Evolutionary conservation across 129 eudicot genomes (phyloP).

Genomic region (Chrysanthemum makinoi): DNA sequence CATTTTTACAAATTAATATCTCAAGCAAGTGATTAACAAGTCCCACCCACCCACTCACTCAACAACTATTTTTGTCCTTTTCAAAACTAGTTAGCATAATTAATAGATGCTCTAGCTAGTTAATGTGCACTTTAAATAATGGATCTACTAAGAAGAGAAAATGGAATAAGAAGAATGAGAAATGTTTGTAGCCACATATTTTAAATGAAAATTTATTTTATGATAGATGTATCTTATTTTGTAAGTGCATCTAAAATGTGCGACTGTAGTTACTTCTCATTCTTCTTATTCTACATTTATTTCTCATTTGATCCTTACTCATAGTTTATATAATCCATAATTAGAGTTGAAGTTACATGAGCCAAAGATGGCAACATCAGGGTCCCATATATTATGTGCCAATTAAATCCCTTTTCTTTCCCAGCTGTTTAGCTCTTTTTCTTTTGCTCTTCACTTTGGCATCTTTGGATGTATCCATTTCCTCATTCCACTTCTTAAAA

Average conservation of each 20-base stretch:
- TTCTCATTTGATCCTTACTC: too few relatives aligned
- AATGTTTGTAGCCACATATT: too few relatives aligned
- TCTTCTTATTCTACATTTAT: too few relatives aligned
- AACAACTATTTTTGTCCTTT: neutral
- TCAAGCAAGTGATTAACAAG: neutral
- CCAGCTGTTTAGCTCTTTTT: constrained; percentile 27
- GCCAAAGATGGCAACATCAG: constrained; percentile 27
- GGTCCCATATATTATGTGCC: constrained; percentile 19
- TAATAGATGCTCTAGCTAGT: constrained; percentile 14
- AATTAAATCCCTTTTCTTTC: constrained; percentile 17
- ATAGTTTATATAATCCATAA: too few relatives aligned
- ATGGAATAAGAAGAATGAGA: too few relatives aligned
- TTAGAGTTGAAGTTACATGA: neutral
- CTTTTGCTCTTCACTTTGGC: constrained; percentile 9
- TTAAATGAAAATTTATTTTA: too few relatives aligned
- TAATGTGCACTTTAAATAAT: too few relatives aligned
- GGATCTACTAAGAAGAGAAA: too few relatives aligned
- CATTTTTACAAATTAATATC: neutral
- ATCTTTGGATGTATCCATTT: constrained; percentile 20
- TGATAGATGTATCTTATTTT: too few relatives aligned
- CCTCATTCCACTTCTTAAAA: constrained; percentile 32
- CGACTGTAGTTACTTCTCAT: too few relatives aligned
- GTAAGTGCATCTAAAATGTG: too few relatives aligned
- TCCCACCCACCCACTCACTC: constrained; percentile 2
- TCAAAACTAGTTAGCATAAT: constrained; percentile 8